These are phyloP conservation scores for Sporobolomyces roseus DNA, from an alignment of 768 basidiomycete species.

Conservation along the genomic window DNA sequence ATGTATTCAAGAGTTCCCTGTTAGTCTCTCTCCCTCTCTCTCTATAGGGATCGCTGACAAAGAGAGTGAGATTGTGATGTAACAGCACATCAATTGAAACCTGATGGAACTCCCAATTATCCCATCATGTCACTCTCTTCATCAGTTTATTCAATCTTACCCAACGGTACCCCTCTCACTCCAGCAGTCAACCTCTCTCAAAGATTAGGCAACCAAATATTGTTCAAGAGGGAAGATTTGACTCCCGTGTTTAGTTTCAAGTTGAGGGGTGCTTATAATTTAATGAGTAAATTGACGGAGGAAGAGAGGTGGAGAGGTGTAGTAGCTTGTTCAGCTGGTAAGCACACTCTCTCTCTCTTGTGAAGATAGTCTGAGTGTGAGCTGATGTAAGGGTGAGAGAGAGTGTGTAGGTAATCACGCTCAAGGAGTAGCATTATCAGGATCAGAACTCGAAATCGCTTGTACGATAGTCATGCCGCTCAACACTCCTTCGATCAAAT, in stretches of 20 bases:
- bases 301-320: conserved; percentile 97
- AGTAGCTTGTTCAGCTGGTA: conserved; percentile 95
- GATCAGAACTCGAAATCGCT: conserved; percentile 75
- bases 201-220: conserved; percentile 85
- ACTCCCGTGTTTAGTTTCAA: conserved; percentile 97
- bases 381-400: no score
- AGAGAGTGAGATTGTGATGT: not conserved
- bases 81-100: conserved; percentile 58
- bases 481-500: conserved; percentile 92
- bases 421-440: conserved; percentile 96
- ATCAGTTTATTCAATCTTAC: conserved; percentile 82
- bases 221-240: conserved; percentile 93
- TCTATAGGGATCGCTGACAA: no score
- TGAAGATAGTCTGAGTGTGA: no score
- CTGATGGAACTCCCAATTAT: conserved; percentile 74
- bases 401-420: conserved; percentile 81
- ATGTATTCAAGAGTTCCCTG: conserved; percentile 20
- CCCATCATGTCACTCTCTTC: conserved; percentile 80
- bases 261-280: conserved; percentile 95
- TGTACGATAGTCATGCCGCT: conserved; percentile 99
- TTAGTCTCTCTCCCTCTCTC: not conserved
- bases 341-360: conserved; percentile 51
- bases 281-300: conserved; percentile 82
- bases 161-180: conserved; percentile 50
- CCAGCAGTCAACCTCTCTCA: conserved; percentile 65